Evolutionary conservation across 352 stramenopile species (phyloP).

Genomic region (Globisporangium canariense): DNA sequence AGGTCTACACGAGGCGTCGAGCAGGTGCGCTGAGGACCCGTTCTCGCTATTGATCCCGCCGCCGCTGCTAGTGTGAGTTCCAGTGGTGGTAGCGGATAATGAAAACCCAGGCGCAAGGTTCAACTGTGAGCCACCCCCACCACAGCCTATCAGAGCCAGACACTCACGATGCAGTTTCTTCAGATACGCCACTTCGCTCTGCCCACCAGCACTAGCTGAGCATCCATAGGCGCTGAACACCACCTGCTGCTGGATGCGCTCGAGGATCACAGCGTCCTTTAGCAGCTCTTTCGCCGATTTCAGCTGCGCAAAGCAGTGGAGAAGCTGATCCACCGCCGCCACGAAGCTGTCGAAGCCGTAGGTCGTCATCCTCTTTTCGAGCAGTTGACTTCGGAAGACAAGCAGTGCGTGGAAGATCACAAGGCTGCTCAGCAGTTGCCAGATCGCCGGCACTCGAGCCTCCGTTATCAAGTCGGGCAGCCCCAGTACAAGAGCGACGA

Average conservation of each 20-base stretch:
- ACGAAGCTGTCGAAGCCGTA: slow-evolving; percentile 12
- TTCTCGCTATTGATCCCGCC: background rate
- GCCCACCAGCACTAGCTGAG: background rate
- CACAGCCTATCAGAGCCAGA: background rate
- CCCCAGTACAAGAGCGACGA: too few relatives aligned
- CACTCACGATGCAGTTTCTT: slow-evolving; percentile 9
- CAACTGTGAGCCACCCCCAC: background rate
- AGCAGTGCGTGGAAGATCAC: slow-evolving; percentile 43
- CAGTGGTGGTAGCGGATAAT: too few relatives aligned
- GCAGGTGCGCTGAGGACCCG: background rate
- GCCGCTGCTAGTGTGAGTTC: background rate
- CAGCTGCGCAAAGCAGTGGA: background rate
- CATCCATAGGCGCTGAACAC: slow-evolving; percentile 10
- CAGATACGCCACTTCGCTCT: background rate
- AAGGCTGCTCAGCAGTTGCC: slow-evolving; percentile 35
- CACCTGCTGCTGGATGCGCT: slow-evolving; percentile 10
- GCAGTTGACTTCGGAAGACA: slow-evolving; percentile 16
- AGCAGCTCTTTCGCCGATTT: background rate
- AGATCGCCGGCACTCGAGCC: slow-evolving; percentile 1
- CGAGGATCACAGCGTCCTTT: background rate
- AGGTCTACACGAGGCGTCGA: background rate
- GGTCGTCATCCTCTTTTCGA: too few relatives aligned
- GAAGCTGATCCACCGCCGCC: slow-evolving; percentile 13
- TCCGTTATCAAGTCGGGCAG: background rate
- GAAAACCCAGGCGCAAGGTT: background rate